phyloP scores from a whole-genome alignment of 225 moss, liverwort and hornwort genomes.

The Bryum argenteum region DNA sequence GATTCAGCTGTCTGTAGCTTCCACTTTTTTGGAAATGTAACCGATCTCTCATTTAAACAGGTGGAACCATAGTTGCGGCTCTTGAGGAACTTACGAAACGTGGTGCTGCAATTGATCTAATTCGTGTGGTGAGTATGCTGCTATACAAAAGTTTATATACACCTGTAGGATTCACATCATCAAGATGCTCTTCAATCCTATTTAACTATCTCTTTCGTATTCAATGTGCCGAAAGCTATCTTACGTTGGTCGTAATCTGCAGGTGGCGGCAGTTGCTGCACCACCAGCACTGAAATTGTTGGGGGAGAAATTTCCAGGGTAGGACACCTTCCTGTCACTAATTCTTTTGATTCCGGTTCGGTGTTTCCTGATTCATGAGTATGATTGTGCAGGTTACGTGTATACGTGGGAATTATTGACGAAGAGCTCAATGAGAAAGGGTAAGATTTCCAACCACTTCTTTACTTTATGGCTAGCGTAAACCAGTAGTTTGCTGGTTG shows the following conservation, averaged over 20 bases:
- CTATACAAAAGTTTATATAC: not conserved
- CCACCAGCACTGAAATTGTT: conserved; percentile 80
- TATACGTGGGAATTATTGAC: conserved; percentile 86
- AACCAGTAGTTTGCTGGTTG: not conserved
- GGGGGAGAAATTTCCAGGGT: conserved; percentile 93
- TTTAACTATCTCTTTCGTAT: not conserved
- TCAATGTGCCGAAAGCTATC: not conserved
- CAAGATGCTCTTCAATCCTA: not conserved
- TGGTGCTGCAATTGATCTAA: conserved; percentile 75
- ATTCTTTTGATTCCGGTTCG: not conserved
- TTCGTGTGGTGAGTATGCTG: conserved; percentile 72
- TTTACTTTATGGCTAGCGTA: not conserved
- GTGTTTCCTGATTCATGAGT: conserved; percentile 3
- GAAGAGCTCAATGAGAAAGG: conserved; percentile 80
- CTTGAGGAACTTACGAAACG: conserved; percentile 77
- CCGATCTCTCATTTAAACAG: conserved; percentile 33
- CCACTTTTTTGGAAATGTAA: not conserved
- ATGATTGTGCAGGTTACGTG: conserved; percentile 57
- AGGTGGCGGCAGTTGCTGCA: conserved; percentile 92
- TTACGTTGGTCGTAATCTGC: conserved; percentile 3
- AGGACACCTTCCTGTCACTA: not conserved
- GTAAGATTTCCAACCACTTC: conserved; percentile 35
- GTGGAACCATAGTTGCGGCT: conserved; percentile 93
- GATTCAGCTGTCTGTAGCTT: conserved; percentile 8
- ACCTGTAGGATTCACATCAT: not conserved